Evolutionary conservation across 176 grass and related monocot species (phyloP).

Genomic region (Cenchrus americanus): DNA sequence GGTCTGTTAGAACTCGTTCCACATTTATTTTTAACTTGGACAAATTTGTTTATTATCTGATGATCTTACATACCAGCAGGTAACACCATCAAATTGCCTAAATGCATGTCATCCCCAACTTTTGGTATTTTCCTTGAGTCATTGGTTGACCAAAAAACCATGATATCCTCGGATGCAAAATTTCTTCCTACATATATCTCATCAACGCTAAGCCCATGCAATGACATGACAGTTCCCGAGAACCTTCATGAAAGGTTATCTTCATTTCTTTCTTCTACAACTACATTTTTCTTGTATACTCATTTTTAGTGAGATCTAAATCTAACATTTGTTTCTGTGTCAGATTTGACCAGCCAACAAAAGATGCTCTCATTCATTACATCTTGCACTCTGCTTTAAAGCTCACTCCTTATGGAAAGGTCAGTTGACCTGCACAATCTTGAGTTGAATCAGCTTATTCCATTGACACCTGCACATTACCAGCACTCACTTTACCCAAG

Average conservation of each 20-base stretch:
- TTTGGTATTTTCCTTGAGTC: constrained; percentile 76
- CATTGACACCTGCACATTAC: neutral
- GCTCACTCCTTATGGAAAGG: constrained; percentile 81
- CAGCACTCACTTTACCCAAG: neutral
- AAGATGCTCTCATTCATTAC: constrained; percentile 64
- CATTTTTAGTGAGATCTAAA: constrained; percentile 15
- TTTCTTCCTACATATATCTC: constrained; percentile 84
- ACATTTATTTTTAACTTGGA: constrained; percentile 32
- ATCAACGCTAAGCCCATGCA: constrained; percentile 64
- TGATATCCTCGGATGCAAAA: constrained; percentile 74
- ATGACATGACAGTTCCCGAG: constrained; percentile 67
- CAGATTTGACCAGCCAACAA: constrained; percentile 76
- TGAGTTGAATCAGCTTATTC: neutral
- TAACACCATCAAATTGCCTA: constrained; percentile 55
- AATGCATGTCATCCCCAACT: constrained; percentile 61
- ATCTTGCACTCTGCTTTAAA: constrained; percentile 72
- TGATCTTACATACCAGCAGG: constrained; percentile 58
- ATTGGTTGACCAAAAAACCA: constrained; percentile 70
- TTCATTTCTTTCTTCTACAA: constrained; percentile 27
- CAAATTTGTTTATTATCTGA: constrained; percentile 33
- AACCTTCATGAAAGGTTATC: constrained; percentile 71
- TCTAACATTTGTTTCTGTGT: constrained; percentile 34
- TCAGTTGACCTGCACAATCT: constrained; percentile 49
- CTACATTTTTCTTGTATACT: constrained; percentile 8
- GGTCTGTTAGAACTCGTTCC: constrained; percentile 48